A percentile compares a stretch with the other conserved stretches of the same genome.
Evolutionary conservation across 2,329 filamentous ascomycete species (phyloP).

Genomic region (Metarhizium robertsii): DNA sequence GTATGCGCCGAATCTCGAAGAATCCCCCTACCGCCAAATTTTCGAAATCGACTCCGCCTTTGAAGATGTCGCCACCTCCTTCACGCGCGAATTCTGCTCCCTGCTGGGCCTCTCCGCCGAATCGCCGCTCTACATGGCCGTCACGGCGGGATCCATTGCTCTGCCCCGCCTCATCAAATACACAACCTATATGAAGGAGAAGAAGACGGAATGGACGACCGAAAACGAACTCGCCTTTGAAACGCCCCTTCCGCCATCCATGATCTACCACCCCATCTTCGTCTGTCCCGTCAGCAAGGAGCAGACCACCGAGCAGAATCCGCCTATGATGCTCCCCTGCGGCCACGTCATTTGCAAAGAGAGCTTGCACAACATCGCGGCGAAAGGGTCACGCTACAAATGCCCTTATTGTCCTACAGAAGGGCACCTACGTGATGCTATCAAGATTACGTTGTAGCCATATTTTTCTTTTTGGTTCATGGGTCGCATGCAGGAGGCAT

Average conservation of each 20-base stretch:
- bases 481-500: background rate
- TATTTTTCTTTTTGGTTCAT: background rate
- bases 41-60: slow-evolving; percentile 72
- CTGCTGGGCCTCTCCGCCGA: slow-evolving; percentile 82
- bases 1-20: slow-evolving; percentile 62
- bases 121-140: slow-evolving; percentile 85
- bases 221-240: slow-evolving; percentile 81
- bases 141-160: slow-evolving; percentile 86
- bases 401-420: slow-evolving; percentile 93
- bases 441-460: slow-evolving; percentile 54
- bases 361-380: slow-evolving; percentile 66
- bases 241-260: slow-evolving; percentile 47
- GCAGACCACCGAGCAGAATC: slow-evolving; percentile 86
- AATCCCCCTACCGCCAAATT: slow-evolving; percentile 69
- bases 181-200: slow-evolving; percentile 76
- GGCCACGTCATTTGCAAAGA: slow-evolving; percentile 89
- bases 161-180: slow-evolving; percentile 84
- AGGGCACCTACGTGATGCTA: slow-evolving; percentile 67
- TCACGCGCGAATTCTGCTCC: slow-evolving; percentile 91
- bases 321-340: slow-evolving; percentile 93
- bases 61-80: slow-evolving; percentile 75
- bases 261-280: slow-evolving; percentile 89
- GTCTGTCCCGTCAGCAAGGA: slow-evolving; percentile 97
- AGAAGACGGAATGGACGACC: slow-evolving; percentile 91
- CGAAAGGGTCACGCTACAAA: slow-evolving; percentile 76